Percentiles rank a stretch among this genome's conserved stretches.
These are phyloP conservation scores for Penicillium egyptiacum DNA, from an alignment of 495 filamentous ascomycete genomes.

Conservation along the genomic window DNA sequence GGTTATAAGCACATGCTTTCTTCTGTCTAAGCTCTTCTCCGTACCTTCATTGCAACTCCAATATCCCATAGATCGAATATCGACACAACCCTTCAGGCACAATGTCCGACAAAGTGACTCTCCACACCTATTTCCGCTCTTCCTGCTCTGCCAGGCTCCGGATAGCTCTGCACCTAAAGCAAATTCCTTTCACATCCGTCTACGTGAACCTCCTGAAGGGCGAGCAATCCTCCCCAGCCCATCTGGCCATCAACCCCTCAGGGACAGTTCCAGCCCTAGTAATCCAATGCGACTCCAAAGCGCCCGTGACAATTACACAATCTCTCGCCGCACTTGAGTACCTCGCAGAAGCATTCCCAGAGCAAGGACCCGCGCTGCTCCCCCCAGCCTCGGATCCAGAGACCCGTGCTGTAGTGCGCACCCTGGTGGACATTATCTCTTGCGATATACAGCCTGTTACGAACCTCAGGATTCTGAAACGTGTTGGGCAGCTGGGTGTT, in stretches of 20 bases:
- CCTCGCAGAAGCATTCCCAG: slow-evolving; percentile 48
- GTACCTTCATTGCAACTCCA: neutral
- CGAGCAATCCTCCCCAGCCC: slow-evolving; percentile 39
- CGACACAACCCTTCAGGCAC: slow-evolving; percentile 10
- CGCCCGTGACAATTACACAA: slow-evolving; percentile 45
- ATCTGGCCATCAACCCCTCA: slow-evolving; percentile 47
- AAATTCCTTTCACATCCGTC: slow-evolving; percentile 40
- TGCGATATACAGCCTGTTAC: slow-evolving; percentile 52
- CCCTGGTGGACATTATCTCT: slow-evolving; percentile 47
- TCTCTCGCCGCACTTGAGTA: slow-evolving; percentile 56
- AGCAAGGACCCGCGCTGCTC: slow-evolving; percentile 31
- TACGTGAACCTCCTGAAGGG: slow-evolving; percentile 48
- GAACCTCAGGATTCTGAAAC: slow-evolving; percentile 48
- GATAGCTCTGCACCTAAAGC: slow-evolving; percentile 50
- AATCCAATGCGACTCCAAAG: slow-evolving; percentile 21
- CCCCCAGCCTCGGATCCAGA: slow-evolving; percentile 34
- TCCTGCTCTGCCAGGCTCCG: slow-evolving; percentile 56
- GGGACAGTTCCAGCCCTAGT: slow-evolving; percentile 53
- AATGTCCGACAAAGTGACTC: slow-evolving; percentile 35
- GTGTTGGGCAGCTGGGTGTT: slow-evolving; percentile 40
- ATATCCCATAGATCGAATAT: neutral
- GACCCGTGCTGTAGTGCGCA: slow-evolving; percentile 41
- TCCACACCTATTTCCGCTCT: slow-evolving; percentile 57
- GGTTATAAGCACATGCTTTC: neutral
- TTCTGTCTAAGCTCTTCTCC: neutral